phyloP scores from a whole-genome alignment of 2,329 filamentous ascomycete species.

The Botrytis cinerea region DNA sequence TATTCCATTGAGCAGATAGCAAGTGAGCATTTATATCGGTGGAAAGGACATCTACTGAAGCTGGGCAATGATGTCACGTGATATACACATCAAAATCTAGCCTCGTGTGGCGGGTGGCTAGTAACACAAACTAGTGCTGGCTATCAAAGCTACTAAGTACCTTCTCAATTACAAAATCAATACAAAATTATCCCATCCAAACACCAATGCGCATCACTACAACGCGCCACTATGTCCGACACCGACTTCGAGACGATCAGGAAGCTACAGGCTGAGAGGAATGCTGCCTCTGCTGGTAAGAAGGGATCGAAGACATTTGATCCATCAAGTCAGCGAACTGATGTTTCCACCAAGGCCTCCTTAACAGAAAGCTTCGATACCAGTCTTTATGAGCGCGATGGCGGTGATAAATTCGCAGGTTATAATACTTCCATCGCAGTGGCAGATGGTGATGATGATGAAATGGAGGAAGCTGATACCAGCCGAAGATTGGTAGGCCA shows the following conservation, averaged over 20 bases:
- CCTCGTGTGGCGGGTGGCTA: slow-evolving; percentile 19
- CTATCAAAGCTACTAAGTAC: slow-evolving; percentile 21
- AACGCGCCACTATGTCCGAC: slow-evolving; percentile 57
- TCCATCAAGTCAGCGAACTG: slow-evolving; percentile 75
- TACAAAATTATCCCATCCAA: slow-evolving; percentile 23
- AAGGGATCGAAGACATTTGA: slow-evolving; percentile 82
- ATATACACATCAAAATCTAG: background rate
- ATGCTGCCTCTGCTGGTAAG: slow-evolving; percentile 74
- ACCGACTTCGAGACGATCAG: slow-evolving; percentile 86
- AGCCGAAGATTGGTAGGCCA: slow-evolving; percentile 84
- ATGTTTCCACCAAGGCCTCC: slow-evolving; percentile 85
- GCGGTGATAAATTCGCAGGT: slow-evolving; percentile 78
- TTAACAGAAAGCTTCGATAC: slow-evolving; percentile 88
- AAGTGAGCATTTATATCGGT: background rate
- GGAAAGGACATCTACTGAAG: background rate
- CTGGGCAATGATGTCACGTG: background rate
- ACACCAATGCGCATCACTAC: slow-evolving; percentile 21
- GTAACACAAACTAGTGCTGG: slow-evolving; percentile 19
- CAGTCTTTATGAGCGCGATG: slow-evolving; percentile 79
- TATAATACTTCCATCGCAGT: slow-evolving; percentile 89
- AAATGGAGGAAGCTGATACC: slow-evolving; percentile 72
- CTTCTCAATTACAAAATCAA: slow-evolving; percentile 14
- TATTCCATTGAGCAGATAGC: background rate
- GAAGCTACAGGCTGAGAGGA: slow-evolving; percentile 90
- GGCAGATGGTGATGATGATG: slow-evolving; percentile 74